Percentiles rank a stretch among this genome's conserved stretches.
Evolutionary conservation across 768 basidiomycete species (phyloP).

Genomic region (Tylopilus felleus): DNA sequence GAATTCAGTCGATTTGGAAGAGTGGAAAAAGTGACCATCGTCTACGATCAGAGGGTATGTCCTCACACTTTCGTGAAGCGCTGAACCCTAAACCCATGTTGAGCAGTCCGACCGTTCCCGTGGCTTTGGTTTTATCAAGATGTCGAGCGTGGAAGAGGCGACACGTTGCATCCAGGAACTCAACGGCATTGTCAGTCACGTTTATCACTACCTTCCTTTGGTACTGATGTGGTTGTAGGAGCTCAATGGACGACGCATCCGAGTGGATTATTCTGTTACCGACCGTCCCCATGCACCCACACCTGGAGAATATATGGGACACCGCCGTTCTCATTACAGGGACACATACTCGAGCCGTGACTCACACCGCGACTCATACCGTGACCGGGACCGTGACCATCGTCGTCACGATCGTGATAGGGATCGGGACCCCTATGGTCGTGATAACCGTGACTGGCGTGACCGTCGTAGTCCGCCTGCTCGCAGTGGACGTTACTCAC

Average conservation of each 20-base stretch:
- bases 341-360: constrained; percentile 44
- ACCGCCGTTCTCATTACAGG: constrained; percentile 54
- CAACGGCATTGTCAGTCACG: constrained; percentile 77
- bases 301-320: constrained; percentile 97
- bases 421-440: constrained; percentile 63
- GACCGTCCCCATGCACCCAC: constrained; percentile 93
- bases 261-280: constrained; percentile 96
- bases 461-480: constrained; percentile 77
- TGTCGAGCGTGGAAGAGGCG: constrained; percentile 88
- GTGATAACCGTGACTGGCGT: constrained; percentile 73
- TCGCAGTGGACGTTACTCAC: constrained; percentile 67
- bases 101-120: constrained; percentile 88
- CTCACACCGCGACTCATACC: constrained; percentile 41
- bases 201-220: background rate
- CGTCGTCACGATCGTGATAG: constrained; percentile 42
- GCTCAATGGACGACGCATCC: constrained; percentile 91
- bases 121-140: constrained; percentile 97
- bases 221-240: constrained; percentile 48
- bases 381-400: constrained; percentile 47
- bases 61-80: background rate
- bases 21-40: constrained; percentile 94
- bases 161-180: constrained; percentile 82
- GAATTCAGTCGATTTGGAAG: constrained; percentile 87
- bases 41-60: constrained; percentile 92
- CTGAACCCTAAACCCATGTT: constrained; percentile 20